Evolutionary conservation across 306 rosid genomes (phyloP).

Genomic region (Prunus fruticosa): DNA sequence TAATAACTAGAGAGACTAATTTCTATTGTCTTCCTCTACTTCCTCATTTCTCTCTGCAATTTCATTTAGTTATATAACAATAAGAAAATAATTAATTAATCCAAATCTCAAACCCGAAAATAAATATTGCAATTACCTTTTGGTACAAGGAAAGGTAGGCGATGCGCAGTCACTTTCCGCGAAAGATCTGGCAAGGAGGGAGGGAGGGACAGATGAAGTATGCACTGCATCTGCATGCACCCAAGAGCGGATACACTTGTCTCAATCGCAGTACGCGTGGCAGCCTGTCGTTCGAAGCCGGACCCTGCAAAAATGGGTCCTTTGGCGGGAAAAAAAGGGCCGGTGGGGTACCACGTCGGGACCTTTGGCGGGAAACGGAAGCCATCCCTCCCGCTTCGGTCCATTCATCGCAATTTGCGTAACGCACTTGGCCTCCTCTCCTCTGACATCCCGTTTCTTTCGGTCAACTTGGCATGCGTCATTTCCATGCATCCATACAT

Average conservation of each 20-base stretch:
- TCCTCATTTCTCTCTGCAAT: no score
- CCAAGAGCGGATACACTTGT: conserved; percentile 18
- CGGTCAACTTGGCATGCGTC: not conserved
- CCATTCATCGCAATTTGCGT: conserved; percentile 33
- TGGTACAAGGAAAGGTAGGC: no score
- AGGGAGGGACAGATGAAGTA: no score
- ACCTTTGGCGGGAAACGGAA: conserved; percentile 45
- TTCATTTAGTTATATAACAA: no score
- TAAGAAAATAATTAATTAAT: no score
- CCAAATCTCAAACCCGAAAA: no score
- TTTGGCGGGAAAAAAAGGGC: conserved; percentile 32
- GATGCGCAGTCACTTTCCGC: no score
- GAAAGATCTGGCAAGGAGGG: no score
- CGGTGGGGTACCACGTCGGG: conserved; percentile 35
- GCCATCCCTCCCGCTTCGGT: not conserved
- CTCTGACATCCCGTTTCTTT: not conserved
- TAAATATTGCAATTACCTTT: no score
- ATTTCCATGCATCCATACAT: not conserved
- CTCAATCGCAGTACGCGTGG: not conserved
- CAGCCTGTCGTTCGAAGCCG: not conserved
- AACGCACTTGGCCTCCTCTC: conserved; percentile 6
- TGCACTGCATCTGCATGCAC: not conserved
- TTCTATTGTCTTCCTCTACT: no score
- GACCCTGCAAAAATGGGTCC: not conserved
- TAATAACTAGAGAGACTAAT: no score